Conservation (phyloP, 2,329 filamentous ascomycete species). For the Elsinoe ampelina region DNA sequence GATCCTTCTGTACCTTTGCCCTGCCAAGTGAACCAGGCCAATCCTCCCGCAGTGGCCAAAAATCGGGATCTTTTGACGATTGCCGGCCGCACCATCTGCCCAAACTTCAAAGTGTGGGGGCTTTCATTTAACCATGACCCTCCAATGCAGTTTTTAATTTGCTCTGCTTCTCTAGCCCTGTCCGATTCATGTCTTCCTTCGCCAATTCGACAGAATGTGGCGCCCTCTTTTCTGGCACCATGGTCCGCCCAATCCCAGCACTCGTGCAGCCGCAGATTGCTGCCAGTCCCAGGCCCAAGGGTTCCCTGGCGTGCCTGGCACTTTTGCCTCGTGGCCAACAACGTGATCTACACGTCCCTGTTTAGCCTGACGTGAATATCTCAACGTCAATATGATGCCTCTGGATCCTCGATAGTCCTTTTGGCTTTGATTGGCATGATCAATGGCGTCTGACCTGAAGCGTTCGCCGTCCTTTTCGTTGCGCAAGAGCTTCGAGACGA, state of each 20-base stretch:
- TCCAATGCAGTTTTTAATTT: constrained; percentile 3
- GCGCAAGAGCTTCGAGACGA: constrained; percentile 10
- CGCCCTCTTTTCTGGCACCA: constrained; percentile 1
- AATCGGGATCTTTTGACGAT: not conserved
- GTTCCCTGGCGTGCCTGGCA: not conserved
- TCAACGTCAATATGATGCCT: not conserved
- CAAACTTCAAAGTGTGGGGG: constrained; percentile 1
- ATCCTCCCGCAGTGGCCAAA: no score
- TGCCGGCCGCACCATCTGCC: constrained; percentile 8
- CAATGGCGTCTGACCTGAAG: constrained; percentile 8
- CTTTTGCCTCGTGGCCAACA: constrained; percentile 6
- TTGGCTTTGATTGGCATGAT: not conserved
- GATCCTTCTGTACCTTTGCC: not conserved
- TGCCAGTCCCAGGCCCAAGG: not conserved
- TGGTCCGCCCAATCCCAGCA: not conserved
- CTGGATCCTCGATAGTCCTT: not conserved
- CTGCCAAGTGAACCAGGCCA: not conserved
- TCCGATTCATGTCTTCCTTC: constrained; percentile 1
- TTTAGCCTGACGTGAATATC: not conserved
- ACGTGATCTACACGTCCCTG: not conserved
- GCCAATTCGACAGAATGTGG: constrained; percentile 7
- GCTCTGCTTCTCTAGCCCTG: constrained; percentile 7
- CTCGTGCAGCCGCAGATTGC: constrained; percentile 6
- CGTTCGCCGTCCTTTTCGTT: constrained; percentile 6
- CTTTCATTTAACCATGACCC: constrained; percentile 7